Evolutionary conservation across 345 rosid genomes (phyloP).

Genomic region (Hypericum perforatum): DNA sequence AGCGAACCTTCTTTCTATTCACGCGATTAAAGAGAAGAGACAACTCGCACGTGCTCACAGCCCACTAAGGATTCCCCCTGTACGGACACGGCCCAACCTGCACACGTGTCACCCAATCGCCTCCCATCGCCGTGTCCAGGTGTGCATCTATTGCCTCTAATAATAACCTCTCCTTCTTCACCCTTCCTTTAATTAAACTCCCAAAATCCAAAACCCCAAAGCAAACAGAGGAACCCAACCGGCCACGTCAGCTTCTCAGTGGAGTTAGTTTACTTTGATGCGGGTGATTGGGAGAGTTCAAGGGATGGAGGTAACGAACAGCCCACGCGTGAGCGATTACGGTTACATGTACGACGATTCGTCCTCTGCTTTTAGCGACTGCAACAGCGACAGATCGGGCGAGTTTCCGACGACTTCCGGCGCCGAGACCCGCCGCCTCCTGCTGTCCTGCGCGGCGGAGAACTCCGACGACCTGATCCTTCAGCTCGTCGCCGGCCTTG

Average conservation of each 20-base stretch:
- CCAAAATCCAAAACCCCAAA: conserved; percentile 1
- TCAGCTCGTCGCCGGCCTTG: conserved; percentile 63
- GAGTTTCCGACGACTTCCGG: conserved; percentile 54
- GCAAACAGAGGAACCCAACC: no score
- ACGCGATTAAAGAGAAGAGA: conserved; percentile 31
- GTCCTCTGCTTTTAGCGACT: conserved; percentile 81
- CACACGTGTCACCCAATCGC: conserved; percentile 31
- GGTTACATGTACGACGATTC: conserved; percentile 29
- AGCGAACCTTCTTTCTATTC: conserved; percentile 14
- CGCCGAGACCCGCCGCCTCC: conserved; percentile 48
- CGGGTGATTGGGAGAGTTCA: no score
- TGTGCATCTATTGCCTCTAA: conserved; percentile 7
- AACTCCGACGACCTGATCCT: conserved; percentile 44
- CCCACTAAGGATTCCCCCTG: conserved; percentile 7
- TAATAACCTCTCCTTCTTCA: conserved; percentile 4
- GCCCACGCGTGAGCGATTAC: conserved; percentile 16
- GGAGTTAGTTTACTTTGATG: no score
- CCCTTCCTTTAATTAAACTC: not conserved
- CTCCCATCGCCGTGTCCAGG: conserved; percentile 18
- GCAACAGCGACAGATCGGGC: conserved; percentile 95
- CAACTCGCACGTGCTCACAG: conserved; percentile 36
- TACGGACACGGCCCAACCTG: conserved; percentile 10
- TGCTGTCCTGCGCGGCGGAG: conserved; percentile 31
- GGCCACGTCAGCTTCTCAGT: no score
- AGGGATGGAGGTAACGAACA: no score